Evolutionary conservation across 2,329 filamentous ascomycete genomes (phyloP).

Genomic region (Alternaria sp.): DNA sequence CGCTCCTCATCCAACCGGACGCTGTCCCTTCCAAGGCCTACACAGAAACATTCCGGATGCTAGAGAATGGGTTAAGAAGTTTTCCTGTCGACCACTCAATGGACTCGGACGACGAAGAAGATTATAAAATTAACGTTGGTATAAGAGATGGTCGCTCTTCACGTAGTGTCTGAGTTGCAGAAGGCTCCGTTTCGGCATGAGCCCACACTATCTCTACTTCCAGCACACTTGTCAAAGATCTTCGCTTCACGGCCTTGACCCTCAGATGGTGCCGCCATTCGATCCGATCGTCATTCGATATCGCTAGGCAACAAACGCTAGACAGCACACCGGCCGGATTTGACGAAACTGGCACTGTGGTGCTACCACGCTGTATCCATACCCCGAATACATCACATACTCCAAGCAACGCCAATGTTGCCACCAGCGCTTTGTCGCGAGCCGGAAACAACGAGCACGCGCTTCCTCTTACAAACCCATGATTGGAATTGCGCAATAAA

Average conservation of each 20-base stretch:
- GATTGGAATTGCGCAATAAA: background rate
- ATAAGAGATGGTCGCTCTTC: background rate
- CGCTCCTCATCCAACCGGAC: slow-evolving; percentile 34
- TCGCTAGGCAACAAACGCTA: background rate
- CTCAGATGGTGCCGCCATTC: background rate
- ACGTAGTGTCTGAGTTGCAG: slow-evolving; percentile 2
- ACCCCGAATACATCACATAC: background rate
- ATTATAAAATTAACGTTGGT: background rate
- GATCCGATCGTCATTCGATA: background rate
- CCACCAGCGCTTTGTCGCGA: background rate
- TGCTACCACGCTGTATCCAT: background rate
- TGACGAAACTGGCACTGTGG: background rate
- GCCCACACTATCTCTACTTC: background rate
- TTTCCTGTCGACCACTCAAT: slow-evolving; percentile 21
- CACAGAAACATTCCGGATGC: slow-evolving; percentile 34
- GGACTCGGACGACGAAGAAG: slow-evolving; percentile 1
- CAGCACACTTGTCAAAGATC: background rate
- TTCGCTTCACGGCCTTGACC: background rate
- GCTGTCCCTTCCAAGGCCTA: slow-evolving; percentile 40
- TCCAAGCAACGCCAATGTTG: background rate
- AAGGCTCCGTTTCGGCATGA: background rate
- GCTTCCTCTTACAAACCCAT: background rate
- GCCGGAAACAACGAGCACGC: background rate
- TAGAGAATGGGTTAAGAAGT: slow-evolving; percentile 26
- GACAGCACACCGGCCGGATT: background rate